Base-by-base conservation (phyloP, 148 eudicot genomes). In the Cornus suecica region DNA sequence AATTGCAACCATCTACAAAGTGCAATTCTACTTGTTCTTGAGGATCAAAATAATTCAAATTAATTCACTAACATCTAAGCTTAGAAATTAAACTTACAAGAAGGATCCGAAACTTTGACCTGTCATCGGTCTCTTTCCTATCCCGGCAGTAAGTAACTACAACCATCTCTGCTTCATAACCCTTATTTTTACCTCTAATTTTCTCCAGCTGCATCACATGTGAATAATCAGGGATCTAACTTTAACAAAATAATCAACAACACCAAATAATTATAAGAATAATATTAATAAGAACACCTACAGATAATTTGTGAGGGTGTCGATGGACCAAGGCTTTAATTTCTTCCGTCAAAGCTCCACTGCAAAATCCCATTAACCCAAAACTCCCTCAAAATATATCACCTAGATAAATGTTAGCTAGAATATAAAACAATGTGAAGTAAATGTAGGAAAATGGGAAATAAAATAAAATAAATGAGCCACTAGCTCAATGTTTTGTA, bases 281-380 rank as follows among this genome's bases (percentile, higher is more conserved):
- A 2, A 5, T 52, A 25, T 11, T n/a, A n/a, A n/a, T n/a, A n/a
- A n/a, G n/a, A 45, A 25, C 16, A 86, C 94, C 54, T 74, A 92
- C 99, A 68, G 77, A 76, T 68, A 95, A 87, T 83, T 85, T 92
- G 71, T 86, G 87, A 20, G 88, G 89, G 82, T 95, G 97, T 23
- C 99, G 92, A 78, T 92, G 82, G 0, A 95, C 99, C 85, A 95
- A 81, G 63, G 88, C 78, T 69, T 84, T 89, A 64, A 95, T 89
- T 79, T 95, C 91, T 70, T 88, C 88, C 91, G 90, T 81, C 82
- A 95, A 87, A 79, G 86, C 83, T 45, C 79, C 88, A 82, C 99
- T 95, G 77, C 32, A 82, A 58, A 84, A 69, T 56, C 65, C 72
- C 58, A 67, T 20, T 24, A 45, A 69, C 56, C 41, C n/a, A 68